These are phyloP conservation scores for Pittosporum tobira DNA, from an alignment of 129 eudicot species.

Conservation along the genomic window DNA sequence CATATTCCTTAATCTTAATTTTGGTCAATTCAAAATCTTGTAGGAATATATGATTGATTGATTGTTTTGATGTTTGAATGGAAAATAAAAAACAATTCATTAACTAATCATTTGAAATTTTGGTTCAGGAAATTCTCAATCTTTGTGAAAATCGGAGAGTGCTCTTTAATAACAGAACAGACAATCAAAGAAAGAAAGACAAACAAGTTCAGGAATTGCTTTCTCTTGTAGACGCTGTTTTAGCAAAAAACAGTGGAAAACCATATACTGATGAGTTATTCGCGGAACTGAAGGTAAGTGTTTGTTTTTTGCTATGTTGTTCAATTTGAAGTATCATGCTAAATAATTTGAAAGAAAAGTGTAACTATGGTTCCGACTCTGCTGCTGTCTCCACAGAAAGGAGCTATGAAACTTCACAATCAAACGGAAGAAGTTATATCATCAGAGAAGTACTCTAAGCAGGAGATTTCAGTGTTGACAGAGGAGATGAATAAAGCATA, in stretches of 20 bases:
- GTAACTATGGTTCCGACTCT: not conserved
- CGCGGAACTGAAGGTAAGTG: conserved; percentile 51
- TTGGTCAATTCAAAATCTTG: too few relatives aligned
- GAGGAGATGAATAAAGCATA: conserved; percentile 54
- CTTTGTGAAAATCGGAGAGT: conserved; percentile 57
- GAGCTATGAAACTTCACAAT: conserved; percentile 49
- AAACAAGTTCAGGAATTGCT: conserved; percentile 55
- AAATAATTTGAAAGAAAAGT: not conserved
- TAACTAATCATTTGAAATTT: too few relatives aligned
- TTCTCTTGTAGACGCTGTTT: conserved; percentile 41
- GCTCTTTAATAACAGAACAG: conserved; percentile 67
- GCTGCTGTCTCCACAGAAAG: conserved; percentile 49
- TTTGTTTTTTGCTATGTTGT: not conserved
- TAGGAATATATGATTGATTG: too few relatives aligned
- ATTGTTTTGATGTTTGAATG: too few relatives aligned
- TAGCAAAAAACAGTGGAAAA: conserved; percentile 44
- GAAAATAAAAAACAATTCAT: too few relatives aligned
- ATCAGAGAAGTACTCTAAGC: conserved; percentile 25
- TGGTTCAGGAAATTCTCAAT: conserved; percentile 44
- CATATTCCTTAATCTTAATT: too few relatives aligned
- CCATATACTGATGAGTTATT: conserved; percentile 73
- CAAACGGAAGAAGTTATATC: conserved; percentile 26
- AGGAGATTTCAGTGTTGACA: conserved; percentile 42
- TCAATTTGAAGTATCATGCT: not conserved
- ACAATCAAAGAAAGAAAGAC: conserved; percentile 29